phyloP scores from a whole-genome alignment of 1,284 basidiomycete species.

The Singerocomus inundabilis region DNA sequence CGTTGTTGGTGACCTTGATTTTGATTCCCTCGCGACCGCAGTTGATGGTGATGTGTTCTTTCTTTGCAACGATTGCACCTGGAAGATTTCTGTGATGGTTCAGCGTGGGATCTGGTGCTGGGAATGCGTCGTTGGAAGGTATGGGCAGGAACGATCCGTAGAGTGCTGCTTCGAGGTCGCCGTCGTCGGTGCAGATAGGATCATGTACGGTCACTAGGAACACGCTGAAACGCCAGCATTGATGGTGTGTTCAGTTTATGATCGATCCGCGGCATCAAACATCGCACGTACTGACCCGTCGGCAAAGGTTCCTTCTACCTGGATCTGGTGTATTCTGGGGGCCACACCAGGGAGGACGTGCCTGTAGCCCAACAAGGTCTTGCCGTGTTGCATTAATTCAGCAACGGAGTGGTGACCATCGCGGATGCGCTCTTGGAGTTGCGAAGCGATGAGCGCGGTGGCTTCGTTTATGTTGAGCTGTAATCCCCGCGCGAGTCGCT shows the following conservation, averaged over 20 bases:
- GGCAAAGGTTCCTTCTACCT: slow-evolving; percentile 89
- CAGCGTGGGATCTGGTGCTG: slow-evolving; percentile 45
- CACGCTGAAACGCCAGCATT: slow-evolving; percentile 44
- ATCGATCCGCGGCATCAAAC: not conserved
- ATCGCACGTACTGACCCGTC: slow-evolving; percentile 82
- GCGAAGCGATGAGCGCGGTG: slow-evolving; percentile 84
- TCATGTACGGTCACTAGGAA: slow-evolving; percentile 95
- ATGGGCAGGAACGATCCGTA: slow-evolving; percentile 92
- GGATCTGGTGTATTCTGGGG: slow-evolving; percentile 72
- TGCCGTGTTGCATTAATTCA: slow-evolving; percentile 90
- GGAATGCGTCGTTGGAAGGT: slow-evolving; percentile 66
- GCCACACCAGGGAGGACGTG: slow-evolving; percentile 87
- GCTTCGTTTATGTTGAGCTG: slow-evolving; percentile 88
- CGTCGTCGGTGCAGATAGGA: slow-evolving; percentile 84
- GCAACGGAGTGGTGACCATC: slow-evolving; percentile 90
- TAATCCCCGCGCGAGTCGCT: slow-evolving; percentile 89
- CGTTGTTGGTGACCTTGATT: slow-evolving; percentile 86
- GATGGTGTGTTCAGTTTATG: not conserved
- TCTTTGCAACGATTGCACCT: slow-evolving; percentile 71
- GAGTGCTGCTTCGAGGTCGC: slow-evolving; percentile 78
- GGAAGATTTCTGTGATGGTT: slow-evolving; percentile 60
- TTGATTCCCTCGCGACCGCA: slow-evolving; percentile 65
- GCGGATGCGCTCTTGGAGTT: slow-evolving; percentile 93
- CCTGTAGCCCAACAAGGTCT: slow-evolving; percentile 81
- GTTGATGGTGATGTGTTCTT: slow-evolving; percentile 76